Evolutionary conservation across 805 yeast genomes (phyloP).

Genomic region (Pichia cabralensis): DNA sequence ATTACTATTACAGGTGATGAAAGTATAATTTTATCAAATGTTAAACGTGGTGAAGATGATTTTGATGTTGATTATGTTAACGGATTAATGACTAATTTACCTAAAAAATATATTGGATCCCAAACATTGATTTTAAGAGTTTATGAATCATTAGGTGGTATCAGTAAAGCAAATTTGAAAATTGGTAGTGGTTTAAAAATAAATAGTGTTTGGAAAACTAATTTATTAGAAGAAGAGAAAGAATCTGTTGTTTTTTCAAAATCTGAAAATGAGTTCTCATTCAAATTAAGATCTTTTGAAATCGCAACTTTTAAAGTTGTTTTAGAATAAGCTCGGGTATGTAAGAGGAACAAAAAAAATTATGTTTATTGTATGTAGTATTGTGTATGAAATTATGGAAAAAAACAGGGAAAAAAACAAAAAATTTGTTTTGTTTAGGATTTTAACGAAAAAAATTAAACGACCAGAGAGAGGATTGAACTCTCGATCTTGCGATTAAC

Average conservation of each 20-base stretch:
- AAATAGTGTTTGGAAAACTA: slow-evolving; percentile 41
- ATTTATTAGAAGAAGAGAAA: slow-evolving; percentile 45
- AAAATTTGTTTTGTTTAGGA: too few relatives aligned
- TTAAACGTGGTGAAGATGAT: slow-evolving; percentile 88
- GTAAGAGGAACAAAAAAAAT: too few relatives aligned
- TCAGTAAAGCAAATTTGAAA: slow-evolving; percentile 40
- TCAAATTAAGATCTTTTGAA: slow-evolving; percentile 66
- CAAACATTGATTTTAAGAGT: slow-evolving; percentile 59
- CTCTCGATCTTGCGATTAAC: slow-evolving; percentile 57
- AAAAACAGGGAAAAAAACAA: too few relatives aligned
- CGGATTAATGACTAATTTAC: slow-evolving; percentile 28
- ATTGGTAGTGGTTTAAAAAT: slow-evolving; percentile 36
- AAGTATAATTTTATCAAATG: slow-evolving; percentile 58
- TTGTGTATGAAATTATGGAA: too few relatives aligned
- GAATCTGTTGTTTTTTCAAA: slow-evolving; percentile 27
- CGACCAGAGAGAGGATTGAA: slow-evolving; percentile 53
- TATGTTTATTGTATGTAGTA: too few relatives aligned
- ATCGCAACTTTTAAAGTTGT: slow-evolving; percentile 53
- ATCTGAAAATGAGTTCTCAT: slow-evolving; percentile 19
- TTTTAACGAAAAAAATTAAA: neutral
- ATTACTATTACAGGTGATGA: slow-evolving; percentile 36
- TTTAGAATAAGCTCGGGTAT: slow-evolving; percentile 23
- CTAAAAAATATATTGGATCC: slow-evolving; percentile 34
- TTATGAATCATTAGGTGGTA: slow-evolving; percentile 86
- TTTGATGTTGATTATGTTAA: slow-evolving; percentile 34